Percentiles rank a stretch among this genome's conserved stretches.
Conservation (phyloP, 768 basidiomycete species). For the Royoungia palumana region DNA sequence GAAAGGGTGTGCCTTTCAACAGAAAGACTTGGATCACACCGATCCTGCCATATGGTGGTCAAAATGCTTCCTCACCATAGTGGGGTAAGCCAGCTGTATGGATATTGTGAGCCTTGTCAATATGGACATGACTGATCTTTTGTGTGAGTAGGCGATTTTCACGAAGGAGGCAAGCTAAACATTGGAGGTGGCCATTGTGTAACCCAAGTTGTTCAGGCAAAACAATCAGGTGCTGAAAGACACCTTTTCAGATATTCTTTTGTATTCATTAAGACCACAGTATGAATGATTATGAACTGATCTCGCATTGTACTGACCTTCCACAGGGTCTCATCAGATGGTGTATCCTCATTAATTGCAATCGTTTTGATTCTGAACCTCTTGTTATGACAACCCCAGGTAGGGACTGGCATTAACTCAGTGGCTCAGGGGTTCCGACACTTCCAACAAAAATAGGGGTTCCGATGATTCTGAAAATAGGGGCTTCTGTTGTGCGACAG, state of each 20-base stretch:
- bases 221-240: background rate
- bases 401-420: too few relatives aligned
- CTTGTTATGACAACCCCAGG: too few relatives aligned
- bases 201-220: background rate
- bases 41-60: background rate
- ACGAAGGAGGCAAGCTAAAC: background rate
- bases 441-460: too few relatives aligned
- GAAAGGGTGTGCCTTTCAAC: background rate
- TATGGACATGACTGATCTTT: background rate
- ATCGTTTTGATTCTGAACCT: background rate
- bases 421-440: too few relatives aligned
- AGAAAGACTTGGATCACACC: background rate
- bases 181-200: background rate
- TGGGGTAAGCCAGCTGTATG: conserved; percentile 1
- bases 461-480: too few relatives aligned
- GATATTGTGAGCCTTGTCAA: conserved; percentile 8
- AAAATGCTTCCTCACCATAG: conserved; percentile 1
- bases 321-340: background rate
- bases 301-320: too few relatives aligned
- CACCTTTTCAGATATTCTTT: background rate
- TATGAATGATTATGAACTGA: too few relatives aligned
- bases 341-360: conserved; percentile 9
- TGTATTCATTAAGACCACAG: background rate
- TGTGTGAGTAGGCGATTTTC: background rate
- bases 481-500: too few relatives aligned